These are phyloP conservation scores for Cucurbitaria berberidis DNA, from an alignment of 2,329 filamentous ascomycete genomes.

Conservation along the genomic window DNA sequence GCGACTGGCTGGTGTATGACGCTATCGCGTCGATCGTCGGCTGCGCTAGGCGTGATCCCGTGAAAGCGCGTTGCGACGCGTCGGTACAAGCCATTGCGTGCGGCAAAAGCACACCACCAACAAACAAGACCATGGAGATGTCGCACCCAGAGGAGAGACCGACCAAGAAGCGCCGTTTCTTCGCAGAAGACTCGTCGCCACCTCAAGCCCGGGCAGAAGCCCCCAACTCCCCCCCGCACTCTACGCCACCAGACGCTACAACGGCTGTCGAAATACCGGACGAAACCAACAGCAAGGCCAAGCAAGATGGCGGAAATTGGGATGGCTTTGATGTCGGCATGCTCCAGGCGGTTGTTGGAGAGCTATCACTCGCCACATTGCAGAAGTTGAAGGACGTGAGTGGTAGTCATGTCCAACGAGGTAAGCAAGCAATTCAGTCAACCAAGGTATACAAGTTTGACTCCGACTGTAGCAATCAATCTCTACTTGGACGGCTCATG, in stretches of 20 bases:
- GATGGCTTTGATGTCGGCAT: slow-evolving; percentile 61
- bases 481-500: slow-evolving; percentile 70
- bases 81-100: slow-evolving; percentile 12
- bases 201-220: slow-evolving; percentile 18
- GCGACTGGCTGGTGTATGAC: slow-evolving; percentile 30
- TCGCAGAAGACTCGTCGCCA: slow-evolving; percentile 58
- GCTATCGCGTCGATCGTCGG: slow-evolving; percentile 33
- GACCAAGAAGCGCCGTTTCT: slow-evolving; percentile 68
- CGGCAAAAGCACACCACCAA: slow-evolving; percentile 7
- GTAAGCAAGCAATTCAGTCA: slow-evolving; percentile 24
- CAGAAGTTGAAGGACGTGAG: slow-evolving; percentile 57
- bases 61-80: slow-evolving; percentile 44
- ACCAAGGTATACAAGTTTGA: slow-evolving; percentile 14
- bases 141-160: slow-evolving; percentile 60
- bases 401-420: slow-evolving; percentile 61
- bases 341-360: slow-evolving; percentile 65
- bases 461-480: slow-evolving; percentile 60
- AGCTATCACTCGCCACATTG: slow-evolving; percentile 55
- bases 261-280: slow-evolving; percentile 2
- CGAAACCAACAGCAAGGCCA: slow-evolving; percentile 7
- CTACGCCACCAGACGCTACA: slow-evolving; percentile 35
- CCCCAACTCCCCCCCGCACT: slow-evolving; percentile 37
- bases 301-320: slow-evolving; percentile 12
- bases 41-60: slow-evolving; percentile 28
- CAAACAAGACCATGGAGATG: slow-evolving; percentile 48